Base-by-base conservation (phyloP, 495 filamentous ascomycete species). In the Hypoxylon cercidicola region DNA sequence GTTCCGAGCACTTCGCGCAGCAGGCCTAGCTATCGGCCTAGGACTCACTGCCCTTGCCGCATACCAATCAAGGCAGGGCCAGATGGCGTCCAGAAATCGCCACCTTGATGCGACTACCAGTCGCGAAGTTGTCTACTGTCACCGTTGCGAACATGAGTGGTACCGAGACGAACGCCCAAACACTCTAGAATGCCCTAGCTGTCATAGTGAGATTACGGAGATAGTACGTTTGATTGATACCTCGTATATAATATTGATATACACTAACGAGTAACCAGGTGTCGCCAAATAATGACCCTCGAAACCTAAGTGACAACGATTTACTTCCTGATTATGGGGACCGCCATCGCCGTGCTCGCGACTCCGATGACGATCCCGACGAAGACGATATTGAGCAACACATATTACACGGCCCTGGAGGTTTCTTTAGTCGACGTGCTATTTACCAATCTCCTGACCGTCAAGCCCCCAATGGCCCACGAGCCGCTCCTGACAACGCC, bases 71-170 rank as follows among this genome's bases (percentile, higher is more conserved):
- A 73, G 71, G 62, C 70, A 64, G 65, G 73, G 62, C 60, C 50
- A 68, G 59, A 71, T 67, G 69, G 63, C 65, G 69, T 73, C 72
- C 64, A 73, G 74, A 74, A 67, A 65, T 60, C 53, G 79, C 13
- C 77, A 75, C 51, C 74, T 84, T 40, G 81, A 81, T 62, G 78
- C 79, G 43, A 65, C 70, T 11, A 53, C 61, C 7, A 79, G 76
- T 50, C 77, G 86, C 64, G 89, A 96, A 73, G 79, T 92, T 18
- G 87, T 97, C 45, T 91, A 82, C 69, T 99, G 95, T 74, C 92
- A 97, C 74, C 67, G 76, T 32, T 98, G 95, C 79, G 67, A 82
- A 35, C 80, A 89, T 44, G 89, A 97, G 67, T 97, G 91, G 92
- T 88, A 86, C 60, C 79, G 84, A 52, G 85, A 90, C 67, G 82